Conservation (phyloP, 2,329 filamentous ascomycete species). For the Trichoderma sp. region DNA sequence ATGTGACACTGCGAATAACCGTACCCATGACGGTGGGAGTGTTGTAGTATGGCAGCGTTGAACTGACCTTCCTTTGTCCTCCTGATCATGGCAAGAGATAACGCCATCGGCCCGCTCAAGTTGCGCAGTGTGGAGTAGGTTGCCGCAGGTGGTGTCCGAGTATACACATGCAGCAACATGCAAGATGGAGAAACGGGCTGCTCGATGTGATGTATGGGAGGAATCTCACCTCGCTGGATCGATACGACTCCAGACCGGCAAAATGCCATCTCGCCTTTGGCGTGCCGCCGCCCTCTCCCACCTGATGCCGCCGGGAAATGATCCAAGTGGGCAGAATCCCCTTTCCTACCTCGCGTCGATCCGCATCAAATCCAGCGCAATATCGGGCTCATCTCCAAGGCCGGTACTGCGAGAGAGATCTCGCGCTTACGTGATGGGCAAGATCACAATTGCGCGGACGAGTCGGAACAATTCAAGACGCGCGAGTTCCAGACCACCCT, state of each 20-base stretch:
- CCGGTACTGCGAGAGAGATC: constrained; percentile 13
- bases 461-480: constrained; percentile 2
- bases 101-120: background rate
- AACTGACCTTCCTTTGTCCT: background rate
- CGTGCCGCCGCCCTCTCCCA: background rate
- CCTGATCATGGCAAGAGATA: background rate
- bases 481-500: background rate
- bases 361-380: background rate
- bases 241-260: background rate
- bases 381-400: background rate
- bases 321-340: background rate
- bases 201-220: background rate
- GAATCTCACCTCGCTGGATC: background rate
- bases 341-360: background rate
- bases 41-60: background rate
- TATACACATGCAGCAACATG: background rate
- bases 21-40: background rate
- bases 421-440: background rate
- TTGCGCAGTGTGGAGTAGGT: background rate
- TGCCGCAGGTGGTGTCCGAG: background rate
- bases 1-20: background rate
- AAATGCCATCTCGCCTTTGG: background rate
- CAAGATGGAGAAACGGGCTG: background rate
- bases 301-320: background rate
- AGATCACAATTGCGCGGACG: constrained; percentile 4